Conservation (phyloP, 805 yeast species). For the Lachancea sp. region DNA sequence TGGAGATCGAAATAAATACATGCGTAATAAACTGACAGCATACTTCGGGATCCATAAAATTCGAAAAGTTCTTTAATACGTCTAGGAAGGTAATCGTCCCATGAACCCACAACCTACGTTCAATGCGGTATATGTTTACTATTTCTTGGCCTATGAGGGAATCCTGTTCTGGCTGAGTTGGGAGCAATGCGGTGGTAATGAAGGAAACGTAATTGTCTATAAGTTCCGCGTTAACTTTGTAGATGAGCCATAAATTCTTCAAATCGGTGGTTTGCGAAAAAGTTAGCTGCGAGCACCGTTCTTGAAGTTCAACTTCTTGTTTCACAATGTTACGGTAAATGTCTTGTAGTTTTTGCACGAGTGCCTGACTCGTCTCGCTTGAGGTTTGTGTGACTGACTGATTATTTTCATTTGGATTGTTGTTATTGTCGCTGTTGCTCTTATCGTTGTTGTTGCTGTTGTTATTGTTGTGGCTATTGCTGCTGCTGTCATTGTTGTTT, state of each 20-base stretch:
- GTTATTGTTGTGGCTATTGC: constrained; percentile 2
- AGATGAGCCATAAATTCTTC: constrained; percentile 68
- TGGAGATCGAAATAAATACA: constrained; percentile 50
- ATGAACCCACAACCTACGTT: constrained; percentile 78
- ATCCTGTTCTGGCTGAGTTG: constrained; percentile 50
- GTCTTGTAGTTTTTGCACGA: constrained; percentile 66
- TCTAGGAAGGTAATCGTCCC: constrained; percentile 78
- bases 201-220: constrained; percentile 70
- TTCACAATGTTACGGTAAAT: constrained; percentile 65
- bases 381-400: constrained; percentile 17
- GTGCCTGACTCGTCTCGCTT: constrained; percentile 37
- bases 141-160: constrained; percentile 54
- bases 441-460: constrained; percentile 9
- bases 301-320: constrained; percentile 62
- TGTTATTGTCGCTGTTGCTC: constrained; percentile 13
- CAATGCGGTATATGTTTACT: constrained; percentile 70
- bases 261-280: constrained; percentile 47
- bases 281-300: constrained; percentile 56
- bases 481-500: constrained; percentile 1
- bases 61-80: constrained; percentile 66
- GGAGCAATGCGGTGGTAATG: constrained; percentile 61
- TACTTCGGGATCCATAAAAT: constrained; percentile 71
- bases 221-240: constrained; percentile 58
- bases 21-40: constrained; percentile 69
- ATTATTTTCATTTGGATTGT: constrained; percentile 15